Conservation (phyloP, 2,329 filamentous ascomycete species). For the Aspergillus costaricaensis region DNA sequence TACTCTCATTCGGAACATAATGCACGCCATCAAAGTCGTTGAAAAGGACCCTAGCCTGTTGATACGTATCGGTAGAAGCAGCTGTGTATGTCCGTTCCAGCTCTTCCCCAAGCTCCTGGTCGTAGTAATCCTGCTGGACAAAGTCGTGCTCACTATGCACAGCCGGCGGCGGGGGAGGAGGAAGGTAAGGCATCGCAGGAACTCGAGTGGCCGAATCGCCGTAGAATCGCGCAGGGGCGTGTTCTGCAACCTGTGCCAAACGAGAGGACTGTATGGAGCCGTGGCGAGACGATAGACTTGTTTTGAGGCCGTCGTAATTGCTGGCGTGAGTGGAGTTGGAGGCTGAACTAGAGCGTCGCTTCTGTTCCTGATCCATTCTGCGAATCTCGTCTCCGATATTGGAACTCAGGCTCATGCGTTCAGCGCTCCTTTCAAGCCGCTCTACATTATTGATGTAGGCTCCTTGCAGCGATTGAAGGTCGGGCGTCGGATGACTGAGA, state of each 20-base stretch:
- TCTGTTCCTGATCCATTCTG: slow-evolving; percentile 49
- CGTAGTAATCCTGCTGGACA: slow-evolving; percentile 23
- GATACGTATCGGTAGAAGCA: slow-evolving; percentile 50
- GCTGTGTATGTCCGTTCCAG: slow-evolving; percentile 41
- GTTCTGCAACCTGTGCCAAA: slow-evolving; percentile 44
- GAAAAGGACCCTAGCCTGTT: slow-evolving; percentile 48
- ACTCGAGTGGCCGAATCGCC: slow-evolving; percentile 11
- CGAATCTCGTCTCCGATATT: slow-evolving; percentile 50
- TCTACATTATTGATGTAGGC: slow-evolving; percentile 54
- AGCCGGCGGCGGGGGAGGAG: slow-evolving; percentile 15
- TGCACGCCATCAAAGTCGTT: slow-evolving; percentile 55
- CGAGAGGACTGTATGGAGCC: slow-evolving; percentile 47
- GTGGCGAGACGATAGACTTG: slow-evolving; percentile 43
- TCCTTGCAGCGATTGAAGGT: slow-evolving; percentile 53
- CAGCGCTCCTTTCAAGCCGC: slow-evolving; percentile 51
- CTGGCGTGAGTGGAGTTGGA: slow-evolving; percentile 47
- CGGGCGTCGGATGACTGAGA: slow-evolving; percentile 52
- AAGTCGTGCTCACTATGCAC: slow-evolving; percentile 11
- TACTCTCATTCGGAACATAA: slow-evolving; percentile 35
- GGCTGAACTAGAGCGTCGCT: slow-evolving; percentile 44
- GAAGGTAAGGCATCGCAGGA: slow-evolving; percentile 22
- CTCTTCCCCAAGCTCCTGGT: slow-evolving; percentile 17
- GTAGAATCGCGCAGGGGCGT: slow-evolving; percentile 35
- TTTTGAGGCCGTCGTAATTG: slow-evolving; percentile 43
- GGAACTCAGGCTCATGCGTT: slow-evolving; percentile 50